Evolutionary conservation across 2,329 filamentous ascomycete genomes (phyloP), one percentile per base, ranked within the genome.

Genomic region (Aspergillus udagawae): DNA sequence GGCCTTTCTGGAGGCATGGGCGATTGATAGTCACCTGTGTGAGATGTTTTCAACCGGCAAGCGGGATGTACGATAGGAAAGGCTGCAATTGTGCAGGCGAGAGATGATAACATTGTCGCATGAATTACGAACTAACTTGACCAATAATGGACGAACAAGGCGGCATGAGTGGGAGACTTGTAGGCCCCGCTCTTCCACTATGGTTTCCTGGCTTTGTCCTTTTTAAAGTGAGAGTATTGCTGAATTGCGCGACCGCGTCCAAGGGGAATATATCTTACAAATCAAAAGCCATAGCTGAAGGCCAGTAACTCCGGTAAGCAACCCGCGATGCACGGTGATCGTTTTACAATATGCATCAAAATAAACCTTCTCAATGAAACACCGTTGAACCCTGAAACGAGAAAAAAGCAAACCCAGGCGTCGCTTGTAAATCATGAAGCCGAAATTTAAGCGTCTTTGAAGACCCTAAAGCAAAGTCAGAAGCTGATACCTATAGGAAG

Each of bases 391-490:
- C 23, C 6, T 50, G 20, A 42, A 17, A 32, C 51, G n/a, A 38
- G 28, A 52, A 49, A 49, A 49, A 55, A 50, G 38, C 41, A 29
- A 51, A 47, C 50, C 25, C 10, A 49, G 32, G 5, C 29, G 17
- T 9, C 12, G 21, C 44, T 27, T 23, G 21, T 23, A 47, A 49
- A 51, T 21, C 10, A 41, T 35, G 27, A 21, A 38, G 49, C 35
- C 28, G 25, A 35, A 10, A 14, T 52, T 32, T 67, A 66, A 49
- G 50, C 62, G 27, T 75, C 71, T 54, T 72, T 75, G 56, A 75
- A 75, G 38, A 75, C 71, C 51, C 73, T 73, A 42, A 6, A 57
- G 53, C 53, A 53, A 55, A 4, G 50, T 70, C 60, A 67, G 63
- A 23, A 51, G 25, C 2, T 9, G 9, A 12, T 42, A 21, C n/a